Percentiles rank a stretch among this genome's conserved stretches.
Conservation (phyloP, 2,329 filamentous ascomycete genomes). For the Colletotrichum lentis region DNA sequence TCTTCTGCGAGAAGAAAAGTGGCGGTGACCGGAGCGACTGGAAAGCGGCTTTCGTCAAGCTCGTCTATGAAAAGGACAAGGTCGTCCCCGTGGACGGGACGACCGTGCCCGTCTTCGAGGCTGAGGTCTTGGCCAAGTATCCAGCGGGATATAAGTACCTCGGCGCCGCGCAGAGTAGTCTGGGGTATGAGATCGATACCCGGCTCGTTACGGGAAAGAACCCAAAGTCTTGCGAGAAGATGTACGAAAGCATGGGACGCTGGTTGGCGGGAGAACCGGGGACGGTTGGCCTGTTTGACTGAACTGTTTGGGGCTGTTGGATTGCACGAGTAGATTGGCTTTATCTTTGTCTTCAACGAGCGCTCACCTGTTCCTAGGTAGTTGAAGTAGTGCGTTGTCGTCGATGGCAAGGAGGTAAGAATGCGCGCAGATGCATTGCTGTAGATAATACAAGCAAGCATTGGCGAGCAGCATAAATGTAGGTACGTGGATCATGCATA, state of each 20-base stretch:
- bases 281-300: conserved; percentile 12
- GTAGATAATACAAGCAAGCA: no score
- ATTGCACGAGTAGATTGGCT: neutral
- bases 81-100: conserved; percentile 55
- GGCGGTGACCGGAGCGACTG: conserved; percentile 41
- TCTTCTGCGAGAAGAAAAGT: conserved; percentile 52
- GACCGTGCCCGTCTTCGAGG: conserved; percentile 49
- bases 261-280: conserved; percentile 48
- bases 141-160: conserved; percentile 58
- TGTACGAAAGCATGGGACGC: conserved; percentile 55
- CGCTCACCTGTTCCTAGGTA: no score
- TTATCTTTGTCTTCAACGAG: neutral
- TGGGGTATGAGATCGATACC: conserved; percentile 55
- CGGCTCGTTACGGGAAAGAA: conserved; percentile 52
- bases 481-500: neutral
- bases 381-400: neutral
- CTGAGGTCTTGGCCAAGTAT: conserved; percentile 50
- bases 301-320: neutral
- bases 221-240: conserved; percentile 47
- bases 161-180: conserved; percentile 55
- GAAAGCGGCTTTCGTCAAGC: conserved; percentile 57
- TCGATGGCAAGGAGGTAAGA: neutral
- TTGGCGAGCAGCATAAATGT: neutral
- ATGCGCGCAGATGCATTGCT: neutral
- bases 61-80: conserved; percentile 61